These are phyloP conservation scores for Colletotrichum musicola DNA, from an alignment of 2,329 filamentous ascomycete genomes.

Conservation along the genomic window DNA sequence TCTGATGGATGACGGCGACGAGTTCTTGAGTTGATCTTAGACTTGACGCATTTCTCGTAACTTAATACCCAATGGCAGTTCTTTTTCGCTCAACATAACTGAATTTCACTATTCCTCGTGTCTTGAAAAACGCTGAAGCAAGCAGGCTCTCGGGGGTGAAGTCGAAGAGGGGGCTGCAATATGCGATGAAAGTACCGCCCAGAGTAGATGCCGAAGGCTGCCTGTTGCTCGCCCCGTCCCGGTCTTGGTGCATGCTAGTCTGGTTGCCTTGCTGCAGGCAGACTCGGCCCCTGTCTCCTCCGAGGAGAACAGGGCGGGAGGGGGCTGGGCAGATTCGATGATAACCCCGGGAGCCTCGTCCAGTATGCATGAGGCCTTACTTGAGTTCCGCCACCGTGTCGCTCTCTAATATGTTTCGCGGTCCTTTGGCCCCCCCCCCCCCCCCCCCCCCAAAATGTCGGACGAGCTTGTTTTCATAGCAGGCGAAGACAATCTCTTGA, in stretches of 20 bases:
- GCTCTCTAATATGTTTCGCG: too few species aligned
- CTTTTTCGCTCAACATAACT: neutral
- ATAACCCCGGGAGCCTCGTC: neutral
- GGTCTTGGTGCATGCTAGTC: conserved; percentile 6
- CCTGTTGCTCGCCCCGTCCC: neutral
- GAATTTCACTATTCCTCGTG: neutral
- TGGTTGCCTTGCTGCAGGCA: conserved; percentile 27
- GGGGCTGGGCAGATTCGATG: neutral
- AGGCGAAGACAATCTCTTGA: too few species aligned
- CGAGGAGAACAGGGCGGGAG: neutral
- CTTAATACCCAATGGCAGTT: conserved; percentile 16
- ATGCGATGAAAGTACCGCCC: neutral
- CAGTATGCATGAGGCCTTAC: too few species aligned
- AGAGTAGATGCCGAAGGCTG: neutral
- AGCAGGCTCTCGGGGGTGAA: neutral
- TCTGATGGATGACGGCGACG: neutral
- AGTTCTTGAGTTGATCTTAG: conserved; percentile 10
- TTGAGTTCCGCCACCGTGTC: too few species aligned
- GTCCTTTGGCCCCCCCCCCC: too few species aligned
- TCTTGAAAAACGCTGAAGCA: neutral
- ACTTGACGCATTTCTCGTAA: neutral
- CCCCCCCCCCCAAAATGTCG: neutral
- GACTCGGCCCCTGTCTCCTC: neutral
- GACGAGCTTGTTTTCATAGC: neutral
- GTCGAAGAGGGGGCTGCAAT: neutral